Percentiles rank a stretch among this genome's conserved stretches.
Evolutionary conservation across 768 basidiomycete genomes (phyloP).

Genomic region (Leccinum imitatum): DNA sequence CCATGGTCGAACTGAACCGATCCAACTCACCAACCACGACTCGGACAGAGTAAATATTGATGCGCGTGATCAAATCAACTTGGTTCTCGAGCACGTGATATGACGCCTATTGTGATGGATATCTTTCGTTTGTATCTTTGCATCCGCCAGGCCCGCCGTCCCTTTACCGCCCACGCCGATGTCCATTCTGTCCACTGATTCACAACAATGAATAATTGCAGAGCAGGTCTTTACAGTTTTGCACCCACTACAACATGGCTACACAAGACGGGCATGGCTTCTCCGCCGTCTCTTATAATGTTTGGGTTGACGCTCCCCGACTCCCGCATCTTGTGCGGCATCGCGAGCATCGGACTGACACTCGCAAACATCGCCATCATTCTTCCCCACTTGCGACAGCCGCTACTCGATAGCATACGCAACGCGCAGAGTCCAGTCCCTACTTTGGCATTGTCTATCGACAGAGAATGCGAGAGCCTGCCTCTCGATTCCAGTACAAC

Average conservation of each 20-base stretch:
- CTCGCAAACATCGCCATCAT: slow-evolving; percentile 25
- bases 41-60: background rate
- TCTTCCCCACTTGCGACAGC: slow-evolving; percentile 25
- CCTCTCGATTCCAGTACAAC: background rate
- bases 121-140: background rate
- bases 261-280: slow-evolving; percentile 22
- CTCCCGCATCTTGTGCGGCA: slow-evolving; percentile 26
- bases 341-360: slow-evolving; percentile 28
- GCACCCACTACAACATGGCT: slow-evolving; percentile 22
- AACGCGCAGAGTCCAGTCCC: background rate
- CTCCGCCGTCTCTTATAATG: slow-evolving; percentile 24
- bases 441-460: background rate
- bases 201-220: slow-evolving; percentile 24
- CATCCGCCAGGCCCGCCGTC: background rate
- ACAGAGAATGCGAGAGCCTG: background rate
- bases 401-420: slow-evolving; percentile 15
- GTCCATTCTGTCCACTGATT: slow-evolving; percentile 4
- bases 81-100: slow-evolving; percentile 28
- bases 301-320: slow-evolving; percentile 27
- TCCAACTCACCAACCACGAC: background rate
- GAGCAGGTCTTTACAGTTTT: slow-evolving; percentile 30
- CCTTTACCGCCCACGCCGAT: slow-evolving; percentile 4
- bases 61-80: background rate
- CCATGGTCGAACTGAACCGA: background rate
- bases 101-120: slow-evolving; percentile 6